Percentiles rank a stretch among this genome's conserved stretches.
phyloP scores from a whole-genome alignment of 345 rosid genomes.

The Aquilaria malaccensis region DNA sequence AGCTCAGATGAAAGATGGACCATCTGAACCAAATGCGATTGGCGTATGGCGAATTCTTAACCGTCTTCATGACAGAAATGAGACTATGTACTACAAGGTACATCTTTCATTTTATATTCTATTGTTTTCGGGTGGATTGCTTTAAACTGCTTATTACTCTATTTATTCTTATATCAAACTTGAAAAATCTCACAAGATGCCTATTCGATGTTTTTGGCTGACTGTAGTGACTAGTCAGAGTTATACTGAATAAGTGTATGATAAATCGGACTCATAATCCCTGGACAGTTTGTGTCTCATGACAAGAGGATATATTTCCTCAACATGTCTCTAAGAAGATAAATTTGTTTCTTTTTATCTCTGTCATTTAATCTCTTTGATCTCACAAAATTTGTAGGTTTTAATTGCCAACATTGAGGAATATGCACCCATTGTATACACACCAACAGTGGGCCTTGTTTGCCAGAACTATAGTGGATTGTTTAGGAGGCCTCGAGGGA shows the following conservation, averaged over 20 bases:
- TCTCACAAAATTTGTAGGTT: slow-evolving; percentile 34
- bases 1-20: slow-evolving; percentile 91
- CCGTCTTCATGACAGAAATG: slow-evolving; percentile 91
- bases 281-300: not conserved
- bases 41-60: slow-evolving; percentile 97
- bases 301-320: not conserved
- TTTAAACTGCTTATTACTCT: not conserved
- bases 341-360: not conserved
- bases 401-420: slow-evolving; percentile 85
- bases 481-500: slow-evolving; percentile 98
- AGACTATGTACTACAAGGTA: slow-evolving; percentile 94
- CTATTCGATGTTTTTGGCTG: not conserved
- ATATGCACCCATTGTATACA: slow-evolving; percentile 95
- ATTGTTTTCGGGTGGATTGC: not conserved
- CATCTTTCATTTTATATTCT: not conserved
- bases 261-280: not conserved
- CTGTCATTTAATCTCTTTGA: slow-evolving; percentile 4
- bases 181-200: not conserved
- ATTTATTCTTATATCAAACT: not conserved
- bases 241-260: not conserved
- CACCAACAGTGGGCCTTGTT: slow-evolving; percentile 95
- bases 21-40: slow-evolving; percentile 81
- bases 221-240: not conserved
- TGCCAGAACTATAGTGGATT: slow-evolving; percentile 95
- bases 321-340: not conserved